Base-by-base conservation (phyloP, 2,329 filamentous ascomycete species). In the Alternaria sp. region DNA sequence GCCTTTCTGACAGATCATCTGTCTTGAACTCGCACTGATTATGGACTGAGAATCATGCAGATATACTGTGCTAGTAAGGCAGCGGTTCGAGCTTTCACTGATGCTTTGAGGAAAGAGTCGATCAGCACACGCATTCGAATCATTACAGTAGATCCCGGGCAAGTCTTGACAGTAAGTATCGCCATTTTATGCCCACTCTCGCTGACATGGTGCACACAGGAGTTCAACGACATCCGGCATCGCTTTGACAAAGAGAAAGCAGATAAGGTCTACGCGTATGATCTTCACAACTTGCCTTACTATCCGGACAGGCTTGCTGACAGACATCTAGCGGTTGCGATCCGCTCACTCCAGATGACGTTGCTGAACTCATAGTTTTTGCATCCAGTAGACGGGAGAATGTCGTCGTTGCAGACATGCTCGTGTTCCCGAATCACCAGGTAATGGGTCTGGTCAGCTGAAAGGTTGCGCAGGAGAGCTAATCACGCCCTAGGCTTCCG, bases 1-100 rank as follows among this genome's bases (percentile, higher is more conserved):
- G 30, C 36, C 3, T 40, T 18, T 20, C n/a, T 4, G 8, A 40
- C n/a, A 40, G 36, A 40, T 20, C 0, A 3, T 20, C 9, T 4
- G 4, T 11, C 0, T 40, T 5, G 10, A 40, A 10, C 6, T 11
- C 7, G 36, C 2, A 41, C 1, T 3, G 38, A 6, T 12, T 22
- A 3, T 41, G 10, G 0, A 30, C 54, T 63, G 32, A 60, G 25
- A 7, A 9, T 18, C 9, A 7, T 43, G 18, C 36, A 67, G 64
- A 63, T 74, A 73, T 97, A 97, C 84, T 97, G 93, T 77, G 91
- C 93, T 2, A 93, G 91, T 64, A 97, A 97, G 81, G 92, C 92
- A n/a, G 93, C 93, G 1, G 89, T 97, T 52, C 86, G 90, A 66
- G 90, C 86, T 64, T 97, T 96, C 80, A 92, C 91, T 0, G 92